Evolutionary conservation across 768 basidiomycete species (phyloP).

Genomic region (Trametes coccinea): DNA sequence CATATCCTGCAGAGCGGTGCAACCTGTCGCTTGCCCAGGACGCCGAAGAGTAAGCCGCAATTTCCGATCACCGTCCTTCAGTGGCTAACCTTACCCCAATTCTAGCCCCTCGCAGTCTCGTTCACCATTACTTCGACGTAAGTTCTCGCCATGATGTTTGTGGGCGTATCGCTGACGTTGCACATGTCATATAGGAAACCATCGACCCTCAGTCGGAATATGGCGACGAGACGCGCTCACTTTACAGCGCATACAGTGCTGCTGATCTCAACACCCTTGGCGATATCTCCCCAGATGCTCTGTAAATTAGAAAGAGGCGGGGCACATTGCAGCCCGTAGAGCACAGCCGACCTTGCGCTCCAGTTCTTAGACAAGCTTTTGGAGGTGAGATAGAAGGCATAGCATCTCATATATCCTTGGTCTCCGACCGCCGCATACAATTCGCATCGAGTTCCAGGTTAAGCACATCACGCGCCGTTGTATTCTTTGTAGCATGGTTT

Average conservation of each 20-base stretch:
- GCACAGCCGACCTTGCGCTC: background rate
- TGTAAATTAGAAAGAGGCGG: slow-evolving; percentile 7
- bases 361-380: background rate
- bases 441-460: no score
- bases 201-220: slow-evolving; percentile 72
- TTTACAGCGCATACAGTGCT: slow-evolving; percentile 59
- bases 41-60: slow-evolving; percentile 79
- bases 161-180: no score
- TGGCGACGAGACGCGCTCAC: slow-evolving; percentile 68
- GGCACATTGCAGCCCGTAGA: background rate
- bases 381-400: no score
- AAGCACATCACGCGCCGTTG: background rate
- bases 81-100: slow-evolving; percentile 9
- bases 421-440: no score
- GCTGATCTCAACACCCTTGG: slow-evolving; percentile 59
- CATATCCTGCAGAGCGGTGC: slow-evolving; percentile 90
- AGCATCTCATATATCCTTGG: no score
- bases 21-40: slow-evolving; percentile 87
- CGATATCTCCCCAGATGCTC: slow-evolving; percentile 71
- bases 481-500: slow-evolving; percentile 6
- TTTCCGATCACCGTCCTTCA: background rate
- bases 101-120: slow-evolving; percentile 81
- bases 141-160: slow-evolving; percentile 30
- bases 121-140: slow-evolving; percentile 94
- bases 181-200: slow-evolving; percentile 52